Evolutionary conservation across 176 grass and related monocot genomes (phyloP), one percentile per base, ranked within the genome.

Genomic region (Oryza meridionalis): DNA sequence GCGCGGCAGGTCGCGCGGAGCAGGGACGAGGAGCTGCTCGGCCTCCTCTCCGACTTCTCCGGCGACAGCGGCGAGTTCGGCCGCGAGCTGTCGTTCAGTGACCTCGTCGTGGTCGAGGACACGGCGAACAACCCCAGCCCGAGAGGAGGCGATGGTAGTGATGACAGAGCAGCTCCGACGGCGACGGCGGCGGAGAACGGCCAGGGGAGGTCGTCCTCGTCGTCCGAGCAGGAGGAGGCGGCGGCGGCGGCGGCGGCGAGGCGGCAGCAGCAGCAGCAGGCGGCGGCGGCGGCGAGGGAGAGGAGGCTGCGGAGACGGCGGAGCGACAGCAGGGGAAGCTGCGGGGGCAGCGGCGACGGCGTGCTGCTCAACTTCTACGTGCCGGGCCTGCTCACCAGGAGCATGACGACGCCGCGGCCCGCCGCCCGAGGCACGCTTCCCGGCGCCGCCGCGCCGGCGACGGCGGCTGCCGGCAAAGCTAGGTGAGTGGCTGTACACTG

Each of bases 341-440:
- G 81, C 43, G 70, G 88, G 2, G 82, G 91, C 1, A 4, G 80
- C 65, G 73, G 77, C 1, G 82, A 90, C 78, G 91, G 91, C 82
- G 91, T 93, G 69, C 85, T 93, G 61, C 91, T 93, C 77, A 90
- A 93, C 88, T 86, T 93, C 85, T 93, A 93, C 85, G 72, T 93
- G 35, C 91, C 91, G 9, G 78, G 88, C 2, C 72, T 84, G 37
- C 85, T 93, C 68, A 75, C 75, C 6, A 26, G 91, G 80, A 88
- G 91, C 88, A 84, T 90, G 67, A 93, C 91, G 73, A 46, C 85
- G 46, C 69, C 91, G 59, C 74, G 82, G 33, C 45, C 25, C 2
- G 25, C 78, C 70, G 25, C 78, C 70, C 78, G 78, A 12, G 67
- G 67, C 1, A 13, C 27, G 49, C 22, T n/a, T 16, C 72, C 75